Base-by-base conservation (phyloP, 2,329 filamentous ascomycete species). In the Bipolaris gigantea region DNA sequence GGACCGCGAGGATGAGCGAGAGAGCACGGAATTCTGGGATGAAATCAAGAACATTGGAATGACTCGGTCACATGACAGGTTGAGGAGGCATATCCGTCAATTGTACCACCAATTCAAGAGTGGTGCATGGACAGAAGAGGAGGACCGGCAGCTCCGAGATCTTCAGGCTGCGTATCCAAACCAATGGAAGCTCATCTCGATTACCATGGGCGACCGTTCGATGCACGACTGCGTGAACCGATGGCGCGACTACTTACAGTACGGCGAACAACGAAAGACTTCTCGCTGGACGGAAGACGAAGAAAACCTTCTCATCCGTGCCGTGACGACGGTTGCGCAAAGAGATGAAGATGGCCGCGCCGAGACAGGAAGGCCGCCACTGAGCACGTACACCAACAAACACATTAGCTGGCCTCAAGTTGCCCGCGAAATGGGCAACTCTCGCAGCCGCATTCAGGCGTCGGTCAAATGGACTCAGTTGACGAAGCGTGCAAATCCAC, bases 181-280 rank as follows among this genome's bases (percentile, higher is more conserved):
- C 15, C 82, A 84, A 54, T 92, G 88, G 85, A 79, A 80, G 10
- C 61, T 78, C 25, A 88, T 92, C 59, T 84, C 80, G 0, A 76
- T 79, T n/a, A 60, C 77, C 11, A 62, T 83, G 19, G 81, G 89
- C 59, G 85, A 85, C 57, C 85, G 89, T 5, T 81, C 85, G 35
- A 79, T 83, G 0, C 82, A 85, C 55, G 87, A 90, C 66, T 80
- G 86, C 48, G 82, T 87, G 46, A 88, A 90, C 68, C 84, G 88
- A 3, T 89, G 86, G 77, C 80, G 85, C 35, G 88, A 90, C 63
- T 85, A 88, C 63, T 74, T 89, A 19, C 75, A 86, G 41, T 86
- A 83, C 49, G 82, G 82, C 18, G 77, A 81, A 5, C 79, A 77
- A 0, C 76, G 78, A 51, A 79, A 78, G 30, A 81, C 77, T 38